Conservation (phyloP, 2,329 filamentous ascomycete species). For the Ophiostoma triangulosporum region DNA sequence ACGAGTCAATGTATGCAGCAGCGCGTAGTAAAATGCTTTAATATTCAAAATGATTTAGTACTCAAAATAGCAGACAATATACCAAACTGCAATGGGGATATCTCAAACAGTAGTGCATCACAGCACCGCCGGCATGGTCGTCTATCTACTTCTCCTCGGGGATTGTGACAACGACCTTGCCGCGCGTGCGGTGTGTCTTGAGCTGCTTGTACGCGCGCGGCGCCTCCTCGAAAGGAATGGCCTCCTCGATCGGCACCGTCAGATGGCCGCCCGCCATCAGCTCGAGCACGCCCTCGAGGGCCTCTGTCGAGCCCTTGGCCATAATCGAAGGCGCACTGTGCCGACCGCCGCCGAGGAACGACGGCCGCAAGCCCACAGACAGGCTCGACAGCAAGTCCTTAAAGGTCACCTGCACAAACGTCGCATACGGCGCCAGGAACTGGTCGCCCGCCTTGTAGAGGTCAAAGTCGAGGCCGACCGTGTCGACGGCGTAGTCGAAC, state of each 20-base stretch:
- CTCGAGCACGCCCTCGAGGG: constrained; percentile 10
- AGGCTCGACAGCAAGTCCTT: background rate
- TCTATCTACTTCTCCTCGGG: constrained; percentile 1
- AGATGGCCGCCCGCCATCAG: constrained; percentile 19
- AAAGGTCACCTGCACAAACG: constrained; percentile 16
- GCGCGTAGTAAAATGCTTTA: background rate
- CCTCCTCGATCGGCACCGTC: constrained; percentile 16
- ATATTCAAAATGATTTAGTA: background rate
- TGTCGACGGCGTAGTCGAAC: constrained; percentile 20
- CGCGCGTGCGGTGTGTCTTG: constrained; percentile 8
- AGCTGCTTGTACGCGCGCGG: constrained; percentile 16
- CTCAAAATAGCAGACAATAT: background rate
- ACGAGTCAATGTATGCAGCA: background rate
- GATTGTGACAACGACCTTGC: constrained; percentile 18
- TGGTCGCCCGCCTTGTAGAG: constrained; percentile 15
- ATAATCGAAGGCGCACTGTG: constrained; percentile 7
- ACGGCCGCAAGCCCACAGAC: constrained; percentile 10
- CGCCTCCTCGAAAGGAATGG: constrained; percentile 14
- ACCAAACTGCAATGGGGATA: too few species aligned
- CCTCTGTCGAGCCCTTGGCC: constrained; percentile 4
- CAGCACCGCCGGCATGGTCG: too few species aligned
- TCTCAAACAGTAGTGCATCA: background rate
- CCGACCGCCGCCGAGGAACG: constrained; percentile 12
- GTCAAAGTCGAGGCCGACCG: constrained; percentile 12
- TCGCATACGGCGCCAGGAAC: constrained; percentile 13